Percentiles rank a stretch among this genome's conserved stretches.
Evolutionary conservation across 345 rosid genomes (phyloP).

Genomic region (Brassica incana): DNA sequence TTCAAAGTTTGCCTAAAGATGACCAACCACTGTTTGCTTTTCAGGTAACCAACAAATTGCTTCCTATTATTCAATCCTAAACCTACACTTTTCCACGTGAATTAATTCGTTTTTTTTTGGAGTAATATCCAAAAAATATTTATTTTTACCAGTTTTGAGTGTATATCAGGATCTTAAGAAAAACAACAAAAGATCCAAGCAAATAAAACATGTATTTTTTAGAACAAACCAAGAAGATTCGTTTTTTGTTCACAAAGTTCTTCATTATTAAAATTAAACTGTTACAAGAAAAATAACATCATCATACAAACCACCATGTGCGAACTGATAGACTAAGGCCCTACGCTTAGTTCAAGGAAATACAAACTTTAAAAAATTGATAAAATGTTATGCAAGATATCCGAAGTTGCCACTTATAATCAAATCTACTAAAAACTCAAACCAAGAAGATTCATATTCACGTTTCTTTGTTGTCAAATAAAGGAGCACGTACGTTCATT

Average conservation of each 20-base stretch:
- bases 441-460: not conserved
- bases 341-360: not conserved
- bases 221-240: not conserved
- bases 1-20: conserved; percentile 35
- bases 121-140: not conserved
- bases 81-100: not conserved
- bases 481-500: no score
- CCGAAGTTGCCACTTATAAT: not conserved
- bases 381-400: not conserved
- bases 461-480: no score
- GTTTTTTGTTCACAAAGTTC: not conserved
- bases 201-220: not conserved
- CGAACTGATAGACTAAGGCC: not conserved
- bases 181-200: not conserved
- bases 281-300: not conserved
- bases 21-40: conserved; percentile 60
- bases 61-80: not conserved
- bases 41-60: conserved; percentile 51
- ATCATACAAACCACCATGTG: not conserved
- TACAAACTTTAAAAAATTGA: not conserved
- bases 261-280: not conserved
- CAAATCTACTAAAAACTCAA: not conserved
- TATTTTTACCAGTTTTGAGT: not conserved
- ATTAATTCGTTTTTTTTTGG: not conserved
- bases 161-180: not conserved